Conservation (phyloP, 306 rosid species). For the Hippophae tibetana region DNA sequence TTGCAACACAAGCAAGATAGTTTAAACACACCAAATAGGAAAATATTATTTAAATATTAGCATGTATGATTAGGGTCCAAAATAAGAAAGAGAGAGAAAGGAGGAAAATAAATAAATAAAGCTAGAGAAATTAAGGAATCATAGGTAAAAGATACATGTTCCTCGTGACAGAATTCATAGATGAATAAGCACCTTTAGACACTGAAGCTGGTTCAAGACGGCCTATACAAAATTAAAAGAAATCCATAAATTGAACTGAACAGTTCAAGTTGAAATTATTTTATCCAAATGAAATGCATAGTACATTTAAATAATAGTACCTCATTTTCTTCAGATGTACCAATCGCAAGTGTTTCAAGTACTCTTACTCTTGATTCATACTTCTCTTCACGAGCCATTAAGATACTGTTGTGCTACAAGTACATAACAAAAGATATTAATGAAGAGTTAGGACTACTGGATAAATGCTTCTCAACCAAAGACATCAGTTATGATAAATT, state of each 20-base stretch:
- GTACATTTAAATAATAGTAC: slow-evolving; percentile 24
- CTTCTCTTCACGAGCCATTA: slow-evolving; percentile 78
- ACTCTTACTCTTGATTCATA: slow-evolving; percentile 58
- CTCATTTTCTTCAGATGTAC: slow-evolving; percentile 75
- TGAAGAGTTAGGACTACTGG: slow-evolving; percentile 17
- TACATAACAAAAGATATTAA: slow-evolving; percentile 25
- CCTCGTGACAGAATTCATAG: slow-evolving; percentile 9
- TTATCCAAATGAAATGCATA: slow-evolving; percentile 9
- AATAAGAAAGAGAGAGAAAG: too few relatives aligned
- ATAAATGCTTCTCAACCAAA: background rate
- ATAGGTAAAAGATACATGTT: background rate
- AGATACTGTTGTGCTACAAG: slow-evolving; percentile 62
- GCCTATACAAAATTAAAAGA: slow-evolving; percentile 36
- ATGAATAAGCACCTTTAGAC: slow-evolving; percentile 55
- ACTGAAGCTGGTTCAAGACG: slow-evolving; percentile 62
- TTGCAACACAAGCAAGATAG: too few relatives aligned
- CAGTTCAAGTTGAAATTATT: background rate
- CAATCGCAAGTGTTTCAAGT: slow-evolving; percentile 73
- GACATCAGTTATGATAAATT: slow-evolving; percentile 11
- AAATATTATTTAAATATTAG: too few relatives aligned
- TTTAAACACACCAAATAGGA: too few relatives aligned
- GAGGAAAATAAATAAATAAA: too few relatives aligned
- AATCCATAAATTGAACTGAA: slow-evolving; percentile 15
- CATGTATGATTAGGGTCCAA: too few relatives aligned
- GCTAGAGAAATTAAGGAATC: too few relatives aligned